Evolutionary conservation across 495 filamentous ascomycete genomes (phyloP).

Genomic region (Trypethelium eluteriae): DNA sequence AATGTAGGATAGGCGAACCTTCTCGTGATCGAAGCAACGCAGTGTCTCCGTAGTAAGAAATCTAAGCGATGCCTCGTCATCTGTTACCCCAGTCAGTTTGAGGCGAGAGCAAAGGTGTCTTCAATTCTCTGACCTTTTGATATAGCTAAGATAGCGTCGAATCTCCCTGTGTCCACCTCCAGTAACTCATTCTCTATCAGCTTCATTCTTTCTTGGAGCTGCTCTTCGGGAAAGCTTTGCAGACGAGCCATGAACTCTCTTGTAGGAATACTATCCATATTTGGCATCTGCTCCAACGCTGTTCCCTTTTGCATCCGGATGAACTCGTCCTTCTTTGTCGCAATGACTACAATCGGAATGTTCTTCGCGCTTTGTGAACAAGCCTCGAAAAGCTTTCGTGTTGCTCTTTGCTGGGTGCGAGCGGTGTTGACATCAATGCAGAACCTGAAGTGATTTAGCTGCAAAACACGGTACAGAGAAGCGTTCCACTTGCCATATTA

Average conservation of each 20-base stretch:
- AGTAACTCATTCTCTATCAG: constrained; percentile 25
- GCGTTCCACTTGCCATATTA: constrained; percentile 22
- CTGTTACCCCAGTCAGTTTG: constrained; percentile 14
- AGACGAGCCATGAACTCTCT: background rate
- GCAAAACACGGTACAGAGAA: background rate
- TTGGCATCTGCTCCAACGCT: background rate
- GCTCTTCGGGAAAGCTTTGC: constrained; percentile 16
- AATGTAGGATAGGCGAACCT: constrained; percentile 28
- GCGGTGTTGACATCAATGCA: constrained; percentile 30
- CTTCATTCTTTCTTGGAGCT: constrained; percentile 20
- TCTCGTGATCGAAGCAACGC: constrained; percentile 23
- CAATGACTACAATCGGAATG: constrained; percentile 27
- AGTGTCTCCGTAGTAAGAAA: constrained; percentile 21
- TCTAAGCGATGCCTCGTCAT: constrained; percentile 20
- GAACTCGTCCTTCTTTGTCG: constrained; percentile 30
- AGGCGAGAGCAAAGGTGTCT: background rate
- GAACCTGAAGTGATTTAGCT: constrained; percentile 19
- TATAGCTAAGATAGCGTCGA: constrained; percentile 26
- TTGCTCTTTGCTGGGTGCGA: constrained; percentile 27
- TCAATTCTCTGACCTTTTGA: constrained; percentile 22
- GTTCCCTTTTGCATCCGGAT: constrained; percentile 16
- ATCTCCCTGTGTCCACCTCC: constrained; percentile 22
- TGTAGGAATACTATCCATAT: background rate
- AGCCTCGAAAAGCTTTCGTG: constrained; percentile 25
- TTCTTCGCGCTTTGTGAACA: constrained; percentile 26